Percentiles rank a stretch among this genome's conserved stretches.
These are phyloP conservation scores for Annulohypoxylon bovei DNA, from an alignment of 495 filamentous ascomycete species.

Conservation along the genomic window DNA sequence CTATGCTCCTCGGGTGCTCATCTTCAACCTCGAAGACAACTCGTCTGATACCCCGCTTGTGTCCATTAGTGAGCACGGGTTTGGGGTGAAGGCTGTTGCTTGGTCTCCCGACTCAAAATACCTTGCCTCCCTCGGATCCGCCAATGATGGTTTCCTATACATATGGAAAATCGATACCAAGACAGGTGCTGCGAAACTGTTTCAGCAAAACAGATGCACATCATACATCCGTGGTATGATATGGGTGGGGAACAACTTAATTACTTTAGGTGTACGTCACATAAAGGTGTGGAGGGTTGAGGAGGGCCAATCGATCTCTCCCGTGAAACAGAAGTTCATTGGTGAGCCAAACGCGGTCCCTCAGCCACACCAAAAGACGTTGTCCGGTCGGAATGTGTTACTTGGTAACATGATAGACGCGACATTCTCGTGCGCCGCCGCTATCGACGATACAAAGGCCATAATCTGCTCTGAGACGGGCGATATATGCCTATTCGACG, in stretches of 20 bases:
- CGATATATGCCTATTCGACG: slow-evolving; percentile 83
- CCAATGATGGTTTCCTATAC: slow-evolving; percentile 94
- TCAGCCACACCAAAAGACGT: slow-evolving; percentile 55
- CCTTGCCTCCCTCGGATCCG: slow-evolving; percentile 85
- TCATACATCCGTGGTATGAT: slow-evolving; percentile 81
- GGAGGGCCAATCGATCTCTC: slow-evolving; percentile 59
- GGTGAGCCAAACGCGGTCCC: slow-evolving; percentile 52
- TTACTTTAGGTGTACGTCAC: slow-evolving; percentile 85
- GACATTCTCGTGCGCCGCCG: slow-evolving; percentile 81
- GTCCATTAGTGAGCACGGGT: slow-evolving; percentile 87
- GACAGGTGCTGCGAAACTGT: slow-evolving; percentile 84
- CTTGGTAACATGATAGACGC: slow-evolving; percentile 80
- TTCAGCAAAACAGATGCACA: slow-evolving; percentile 95
- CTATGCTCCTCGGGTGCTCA: slow-evolving; percentile 88
- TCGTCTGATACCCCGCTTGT: slow-evolving; percentile 84
- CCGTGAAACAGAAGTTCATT: slow-evolving; percentile 58
- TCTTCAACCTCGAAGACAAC: slow-evolving; percentile 83
- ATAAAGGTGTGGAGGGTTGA: slow-evolving; percentile 93
- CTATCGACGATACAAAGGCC: slow-evolving; percentile 74
- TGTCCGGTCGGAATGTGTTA: slow-evolving; percentile 75
- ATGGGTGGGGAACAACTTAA: slow-evolving; percentile 76
- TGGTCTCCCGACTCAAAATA: slow-evolving; percentile 90
- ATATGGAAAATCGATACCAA: slow-evolving; percentile 86
- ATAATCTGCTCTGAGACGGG: slow-evolving; percentile 78
- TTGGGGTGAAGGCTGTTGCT: slow-evolving; percentile 85